Evolutionary conservation across 192 early-diverging fungal species (phyloP).

Genomic region (Haplosporangium gracile): DNA sequence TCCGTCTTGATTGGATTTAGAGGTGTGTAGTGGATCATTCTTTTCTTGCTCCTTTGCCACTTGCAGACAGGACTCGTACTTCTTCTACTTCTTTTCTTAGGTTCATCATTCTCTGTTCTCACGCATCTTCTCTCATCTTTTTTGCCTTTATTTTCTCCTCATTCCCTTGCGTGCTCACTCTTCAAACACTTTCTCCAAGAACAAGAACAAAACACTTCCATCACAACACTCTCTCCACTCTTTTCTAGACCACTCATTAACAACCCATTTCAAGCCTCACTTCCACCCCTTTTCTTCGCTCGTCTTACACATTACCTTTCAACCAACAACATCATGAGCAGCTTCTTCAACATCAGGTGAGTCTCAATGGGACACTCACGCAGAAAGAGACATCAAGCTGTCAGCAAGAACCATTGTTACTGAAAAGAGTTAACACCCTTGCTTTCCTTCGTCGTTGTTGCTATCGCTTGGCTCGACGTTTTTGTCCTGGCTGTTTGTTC

Average conservation of each 20-base stretch:
- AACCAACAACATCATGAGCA: conserved; percentile 26
- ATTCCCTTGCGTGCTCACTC: not conserved
- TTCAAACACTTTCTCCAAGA: not conserved
- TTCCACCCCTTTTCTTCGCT: not conserved
- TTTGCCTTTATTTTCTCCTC: not conserved
- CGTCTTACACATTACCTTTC: not conserved
- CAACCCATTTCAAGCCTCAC: not conserved
- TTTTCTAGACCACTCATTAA: conserved; percentile 1
- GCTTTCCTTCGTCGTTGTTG: not conserved
- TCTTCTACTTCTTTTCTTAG: not conserved
- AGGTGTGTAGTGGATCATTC: no score
- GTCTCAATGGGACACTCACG: not conserved
- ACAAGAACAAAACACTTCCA: no score
- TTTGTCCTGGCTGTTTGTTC: not conserved
- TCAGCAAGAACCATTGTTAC: not conserved
- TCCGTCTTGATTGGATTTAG: no score
- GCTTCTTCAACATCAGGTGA: conserved; percentile 51
- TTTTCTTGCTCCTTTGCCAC: no score
- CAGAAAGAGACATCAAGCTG: not conserved
- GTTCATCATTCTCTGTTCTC: not conserved
- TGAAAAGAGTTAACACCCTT: not conserved
- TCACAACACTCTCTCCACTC: not conserved
- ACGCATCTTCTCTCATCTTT: not conserved
- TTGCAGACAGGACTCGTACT: not conserved
- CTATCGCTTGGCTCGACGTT: not conserved